Percentiles rank a stretch among this genome's conserved stretches.
Conservation (phyloP, 805 yeast genomes). For the Metschnikowia noctiluminum region DNA sequence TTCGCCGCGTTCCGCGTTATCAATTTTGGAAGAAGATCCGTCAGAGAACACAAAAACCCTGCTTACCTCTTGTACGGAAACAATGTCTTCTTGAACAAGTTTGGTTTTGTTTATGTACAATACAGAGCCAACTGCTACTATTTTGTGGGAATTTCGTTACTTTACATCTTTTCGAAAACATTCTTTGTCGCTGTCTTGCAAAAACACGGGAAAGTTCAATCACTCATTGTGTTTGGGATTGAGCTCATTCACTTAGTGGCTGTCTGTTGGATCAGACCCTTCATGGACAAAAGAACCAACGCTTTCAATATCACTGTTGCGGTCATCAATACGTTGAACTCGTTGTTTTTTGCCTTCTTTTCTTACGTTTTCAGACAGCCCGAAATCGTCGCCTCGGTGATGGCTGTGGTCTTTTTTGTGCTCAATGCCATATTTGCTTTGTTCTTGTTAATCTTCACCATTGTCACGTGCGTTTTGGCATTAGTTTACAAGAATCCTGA, state of each 20-base stretch:
- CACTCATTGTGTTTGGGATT: conserved; percentile 68
- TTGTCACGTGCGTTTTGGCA: conserved; percentile 83
- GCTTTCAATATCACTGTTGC: conserved; percentile 87
- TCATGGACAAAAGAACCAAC: conserved; percentile 91
- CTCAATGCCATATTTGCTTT: conserved; percentile 87
- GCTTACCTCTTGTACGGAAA: conserved; percentile 91
- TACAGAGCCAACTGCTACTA: conserved; percentile 84
- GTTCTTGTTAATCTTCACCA: conserved; percentile 76
- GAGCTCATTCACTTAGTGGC: conserved; percentile 69
- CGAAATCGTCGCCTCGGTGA: conserved; percentile 82
- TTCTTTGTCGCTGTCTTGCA: conserved; percentile 87
- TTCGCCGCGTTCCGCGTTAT: conserved; percentile 78
- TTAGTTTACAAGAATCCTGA: conserved; percentile 89
- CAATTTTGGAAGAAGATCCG: conserved; percentile 69
- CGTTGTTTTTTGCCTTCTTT: conserved; percentile 85
- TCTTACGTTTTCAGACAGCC: conserved; percentile 82
- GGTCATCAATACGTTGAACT: conserved; percentile 73
- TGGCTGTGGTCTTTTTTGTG: conserved; percentile 86
- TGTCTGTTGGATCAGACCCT: conserved; percentile 76
- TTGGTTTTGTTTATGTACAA: conserved; percentile 90
- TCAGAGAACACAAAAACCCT: conserved; percentile 75
- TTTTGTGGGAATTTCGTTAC: conserved; percentile 66
- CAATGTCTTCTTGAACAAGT: conserved; percentile 71
- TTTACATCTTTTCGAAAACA: conserved; percentile 69
- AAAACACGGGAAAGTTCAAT: conserved; percentile 73